Conservation (phyloP, 148 eudicot genomes). For the Salicornia ramosissima region DNA sequence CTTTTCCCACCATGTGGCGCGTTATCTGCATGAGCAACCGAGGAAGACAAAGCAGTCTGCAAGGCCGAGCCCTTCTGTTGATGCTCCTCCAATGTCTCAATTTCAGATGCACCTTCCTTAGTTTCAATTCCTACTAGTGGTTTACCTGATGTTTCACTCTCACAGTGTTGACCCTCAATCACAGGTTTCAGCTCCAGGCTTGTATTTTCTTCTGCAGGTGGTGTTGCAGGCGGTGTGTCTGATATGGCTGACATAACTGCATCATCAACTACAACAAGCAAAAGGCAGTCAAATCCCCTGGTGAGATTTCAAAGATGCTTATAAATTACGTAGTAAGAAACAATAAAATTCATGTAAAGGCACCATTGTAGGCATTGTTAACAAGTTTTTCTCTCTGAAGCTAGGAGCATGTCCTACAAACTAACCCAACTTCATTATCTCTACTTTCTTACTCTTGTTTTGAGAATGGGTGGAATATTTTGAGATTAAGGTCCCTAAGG, state of each 20-base stretch:
- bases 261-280: conserved; percentile 11
- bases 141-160: conserved; percentile 8
- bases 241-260: conserved; percentile 26
- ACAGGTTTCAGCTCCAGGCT: conserved; percentile 14
- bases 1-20: conserved; percentile 48
- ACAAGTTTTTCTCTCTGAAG: too few relatives aligned
- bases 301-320: background rate
- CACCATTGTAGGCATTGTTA: too few relatives aligned
- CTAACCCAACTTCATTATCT: background rate
- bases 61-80: conserved; percentile 30
- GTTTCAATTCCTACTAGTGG: conserved; percentile 8
- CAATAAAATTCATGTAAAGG: background rate
- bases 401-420: background rate
- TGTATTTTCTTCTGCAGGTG: background rate
- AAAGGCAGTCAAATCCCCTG: conserved; percentile 4
- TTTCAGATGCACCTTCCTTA: conserved; percentile 28
- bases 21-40: conserved; percentile 33
- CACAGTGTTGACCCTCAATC: conserved; percentile 9
- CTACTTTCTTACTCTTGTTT: background rate
- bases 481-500: too few relatives aligned
- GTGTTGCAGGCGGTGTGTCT: conserved; percentile 17
- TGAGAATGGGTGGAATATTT: too few relatives aligned
- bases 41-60: conserved; percentile 38
- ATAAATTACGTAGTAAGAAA: too few relatives aligned
- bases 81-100: conserved; percentile 26